Evolutionary conservation across 140 eudicot genomes (phyloP).

Genomic region (Stevia rebaudiana): DNA sequence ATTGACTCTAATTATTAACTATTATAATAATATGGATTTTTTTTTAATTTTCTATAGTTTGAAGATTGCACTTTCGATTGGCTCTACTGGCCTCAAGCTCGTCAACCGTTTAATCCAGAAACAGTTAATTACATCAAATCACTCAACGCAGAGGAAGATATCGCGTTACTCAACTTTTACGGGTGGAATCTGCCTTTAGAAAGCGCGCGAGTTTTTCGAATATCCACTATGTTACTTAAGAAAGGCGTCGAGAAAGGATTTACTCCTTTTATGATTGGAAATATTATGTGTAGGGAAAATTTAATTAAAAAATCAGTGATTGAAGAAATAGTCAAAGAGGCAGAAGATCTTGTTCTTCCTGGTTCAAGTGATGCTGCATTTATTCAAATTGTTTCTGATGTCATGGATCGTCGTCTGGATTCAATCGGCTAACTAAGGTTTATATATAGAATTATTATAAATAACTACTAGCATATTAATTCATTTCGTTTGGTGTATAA

Average conservation of each 20-base stretch:
- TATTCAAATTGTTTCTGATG: slow-evolving; percentile 35
- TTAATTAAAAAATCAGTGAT: slow-evolving; percentile 48
- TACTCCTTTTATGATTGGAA: slow-evolving; percentile 55
- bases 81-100: slow-evolving; percentile 85
- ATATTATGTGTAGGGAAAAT: slow-evolving; percentile 62
- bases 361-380: slow-evolving; percentile 47
- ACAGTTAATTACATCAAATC: slow-evolving; percentile 48
- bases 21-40: not conserved
- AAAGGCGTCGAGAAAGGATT: slow-evolving; percentile 63
- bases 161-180: slow-evolving; percentile 48
- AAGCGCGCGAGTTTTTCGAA: slow-evolving; percentile 40
- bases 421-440: slow-evolving; percentile 25
- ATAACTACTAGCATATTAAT: not conserved
- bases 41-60: not conserved
- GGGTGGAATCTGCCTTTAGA: slow-evolving; percentile 54
- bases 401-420: slow-evolving; percentile 53
- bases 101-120: slow-evolving; percentile 34
- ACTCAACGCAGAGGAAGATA: slow-evolving; percentile 57
- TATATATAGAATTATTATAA: slow-evolving; percentile 5
- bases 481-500: slow-evolving; percentile 26
- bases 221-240: slow-evolving; percentile 68
- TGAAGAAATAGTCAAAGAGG: slow-evolving; percentile 56
- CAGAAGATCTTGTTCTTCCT: slow-evolving; percentile 44
- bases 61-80: slow-evolving; percentile 33
- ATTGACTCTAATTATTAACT: too few species aligned